A percentile compares a stretch with the other conserved stretches of the same genome.
phyloP scores from a whole-genome alignment of 163 green algal genomes.

The Scenedesmus sp. region DNA sequence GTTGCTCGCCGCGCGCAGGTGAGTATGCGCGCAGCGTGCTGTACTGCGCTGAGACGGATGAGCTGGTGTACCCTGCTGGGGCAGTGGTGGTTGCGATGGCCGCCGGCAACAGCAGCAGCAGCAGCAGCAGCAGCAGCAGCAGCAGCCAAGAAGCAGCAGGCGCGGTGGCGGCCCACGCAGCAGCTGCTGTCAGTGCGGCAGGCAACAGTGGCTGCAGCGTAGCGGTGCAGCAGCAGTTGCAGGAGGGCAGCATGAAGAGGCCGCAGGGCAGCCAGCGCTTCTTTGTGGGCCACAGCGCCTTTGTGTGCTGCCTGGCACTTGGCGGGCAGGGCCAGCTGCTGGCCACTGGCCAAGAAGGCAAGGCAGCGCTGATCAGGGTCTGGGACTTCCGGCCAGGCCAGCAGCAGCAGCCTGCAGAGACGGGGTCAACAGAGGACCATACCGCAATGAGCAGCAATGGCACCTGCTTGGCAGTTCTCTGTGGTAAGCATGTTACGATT shows the following conservation, averaged over 20 bases:
- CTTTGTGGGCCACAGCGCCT: slow-evolving; percentile 74
- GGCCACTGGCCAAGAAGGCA: slow-evolving; percentile 81
- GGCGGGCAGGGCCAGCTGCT: slow-evolving; percentile 66
- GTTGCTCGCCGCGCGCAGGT: slow-evolving; percentile 47
- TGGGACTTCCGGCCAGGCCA: slow-evolving; percentile 71
- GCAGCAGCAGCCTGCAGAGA: neutral
- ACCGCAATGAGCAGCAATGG: neutral
- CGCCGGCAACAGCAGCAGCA: neutral
- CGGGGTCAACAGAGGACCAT: neutral
- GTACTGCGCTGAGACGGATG: slow-evolving; percentile 66
- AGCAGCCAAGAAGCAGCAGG: neutral
- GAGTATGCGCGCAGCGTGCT: slow-evolving; percentile 69
- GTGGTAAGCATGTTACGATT: slow-evolving; percentile 23
- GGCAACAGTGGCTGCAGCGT: neutral
- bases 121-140: slow-evolving; percentile 30
- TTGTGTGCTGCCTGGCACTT: slow-evolving; percentile 73
- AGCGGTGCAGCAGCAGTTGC: neutral
- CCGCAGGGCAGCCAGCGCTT: slow-evolving; percentile 64
- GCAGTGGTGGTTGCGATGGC: slow-evolving; percentile 76
- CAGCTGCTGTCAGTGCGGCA: neutral
- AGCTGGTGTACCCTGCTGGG: slow-evolving; percentile 76
- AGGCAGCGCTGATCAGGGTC: slow-evolving; percentile 70
- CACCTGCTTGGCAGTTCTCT: slow-evolving; percentile 88
- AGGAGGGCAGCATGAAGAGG: neutral
- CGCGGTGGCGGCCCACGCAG: neutral